phyloP scores from a whole-genome alignment of 2,329 filamentous ascomycete species.

The Ceratocystis diversiconidia region DNA sequence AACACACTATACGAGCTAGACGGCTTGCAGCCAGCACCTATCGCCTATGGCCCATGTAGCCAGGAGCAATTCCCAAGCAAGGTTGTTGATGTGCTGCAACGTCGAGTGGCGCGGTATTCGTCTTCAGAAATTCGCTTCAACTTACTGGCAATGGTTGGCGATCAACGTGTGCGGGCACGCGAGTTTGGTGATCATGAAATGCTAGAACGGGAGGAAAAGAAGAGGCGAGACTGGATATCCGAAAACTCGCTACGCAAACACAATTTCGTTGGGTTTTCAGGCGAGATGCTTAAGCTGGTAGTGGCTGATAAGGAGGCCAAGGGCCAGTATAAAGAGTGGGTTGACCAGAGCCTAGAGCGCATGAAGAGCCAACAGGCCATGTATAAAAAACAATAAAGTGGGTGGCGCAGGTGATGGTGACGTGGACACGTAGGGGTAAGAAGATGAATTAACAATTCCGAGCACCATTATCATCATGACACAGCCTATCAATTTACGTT shows the following conservation, averaged over 20 bases:
- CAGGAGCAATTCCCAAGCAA: conserved; percentile 59
- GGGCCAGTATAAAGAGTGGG: conserved; percentile 50
- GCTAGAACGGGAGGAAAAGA: conserved; percentile 65
- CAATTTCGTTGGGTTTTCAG: conserved; percentile 93
- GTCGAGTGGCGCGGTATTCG: conserved; percentile 73
- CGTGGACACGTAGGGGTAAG: conserved; percentile 29
- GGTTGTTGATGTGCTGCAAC: conserved; percentile 75
- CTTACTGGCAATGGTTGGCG: conserved; percentile 78
- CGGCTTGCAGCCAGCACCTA: conserved; percentile 82
- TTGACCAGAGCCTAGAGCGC: conserved; percentile 50
- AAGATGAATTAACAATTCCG: neutral
- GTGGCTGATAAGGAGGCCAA: conserved; percentile 57
- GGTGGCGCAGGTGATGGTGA: conserved; percentile 27
- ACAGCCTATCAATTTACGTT: no score
- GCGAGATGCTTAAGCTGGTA: conserved; percentile 77
- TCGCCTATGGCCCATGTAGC: conserved; percentile 66
- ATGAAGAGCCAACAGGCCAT: conserved; percentile 31
- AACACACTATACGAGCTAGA: conserved; percentile 85
- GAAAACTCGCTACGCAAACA: conserved; percentile 85
- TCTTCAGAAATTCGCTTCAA: conserved; percentile 88
- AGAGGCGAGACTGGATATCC: conserved; percentile 78
- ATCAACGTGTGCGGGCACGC: conserved; percentile 60
- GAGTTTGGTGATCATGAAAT: conserved; percentile 73
- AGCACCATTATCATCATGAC: neutral
- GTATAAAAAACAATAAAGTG: conserved; percentile 24